Conservation (phyloP, 495 filamentous ascomycete genomes). For the Trichocladium uniseriatum region DNA sequence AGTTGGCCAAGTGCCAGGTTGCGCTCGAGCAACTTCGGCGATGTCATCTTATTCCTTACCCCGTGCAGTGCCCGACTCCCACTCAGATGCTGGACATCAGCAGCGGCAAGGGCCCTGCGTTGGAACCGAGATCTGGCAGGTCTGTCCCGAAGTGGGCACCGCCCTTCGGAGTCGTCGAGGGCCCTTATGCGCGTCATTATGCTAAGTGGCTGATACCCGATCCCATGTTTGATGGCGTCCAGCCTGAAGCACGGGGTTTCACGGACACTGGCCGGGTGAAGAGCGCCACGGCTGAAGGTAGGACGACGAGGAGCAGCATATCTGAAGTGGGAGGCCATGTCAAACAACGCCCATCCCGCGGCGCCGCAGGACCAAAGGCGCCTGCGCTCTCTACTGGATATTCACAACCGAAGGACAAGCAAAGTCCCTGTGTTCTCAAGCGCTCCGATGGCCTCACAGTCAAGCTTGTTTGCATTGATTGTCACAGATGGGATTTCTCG, state of each 20-base stretch:
- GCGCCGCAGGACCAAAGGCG: conserved; percentile 50
- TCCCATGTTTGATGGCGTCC: conserved; percentile 68
- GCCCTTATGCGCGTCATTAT: conserved; percentile 90
- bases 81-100: conserved; percentile 56
- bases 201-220: conserved; percentile 88
- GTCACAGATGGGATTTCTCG: conserved; percentile 79
- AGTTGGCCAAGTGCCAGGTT: conserved; percentile 90
- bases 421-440: conserved; percentile 43
- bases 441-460: conserved; percentile 46
- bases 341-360: conserved; percentile 54
- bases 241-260: conserved; percentile 28
- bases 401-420: conserved; percentile 57
- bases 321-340: conserved; percentile 45
- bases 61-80: conserved; percentile 50
- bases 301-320: conserved; percentile 64
- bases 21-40: conserved; percentile 92
- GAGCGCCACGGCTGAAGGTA: conserved; percentile 47
- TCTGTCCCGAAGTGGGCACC: conserved; percentile 58
- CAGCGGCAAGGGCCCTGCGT: conserved; percentile 58
- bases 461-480: conserved; percentile 84
- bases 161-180: conserved; percentile 81
- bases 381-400: conserved; percentile 67
- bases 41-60: conserved; percentile 83
- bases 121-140: conserved; percentile 47
- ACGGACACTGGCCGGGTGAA: conserved; percentile 33